A percentile compares a stretch with the other conserved stretches of the same genome.
Evolutionary conservation across 2,329 filamentous ascomycete genomes (phyloP).

Genomic region (Meredithiella fracta): DNA sequence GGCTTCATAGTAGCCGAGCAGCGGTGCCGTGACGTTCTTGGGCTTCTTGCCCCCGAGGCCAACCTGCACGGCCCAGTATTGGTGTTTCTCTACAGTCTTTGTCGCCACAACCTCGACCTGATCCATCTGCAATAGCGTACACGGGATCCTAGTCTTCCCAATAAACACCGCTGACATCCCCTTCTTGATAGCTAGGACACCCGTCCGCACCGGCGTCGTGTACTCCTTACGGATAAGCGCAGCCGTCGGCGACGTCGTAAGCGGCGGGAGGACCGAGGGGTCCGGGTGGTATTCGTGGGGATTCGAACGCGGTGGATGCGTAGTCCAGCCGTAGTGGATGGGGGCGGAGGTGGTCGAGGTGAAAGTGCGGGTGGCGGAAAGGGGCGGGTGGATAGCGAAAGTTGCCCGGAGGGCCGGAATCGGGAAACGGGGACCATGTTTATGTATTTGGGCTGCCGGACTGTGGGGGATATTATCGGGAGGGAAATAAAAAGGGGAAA

Average conservation of each 20-base stretch:
- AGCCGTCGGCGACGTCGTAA: constrained; percentile 41
- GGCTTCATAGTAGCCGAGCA: constrained; percentile 75
- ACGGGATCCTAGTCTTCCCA: constrained; percentile 59
- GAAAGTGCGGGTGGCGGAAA: constrained; percentile 15
- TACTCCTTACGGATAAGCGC: constrained; percentile 41
- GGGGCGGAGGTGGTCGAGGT: constrained; percentile 32
- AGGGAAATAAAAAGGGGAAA: not conserved
- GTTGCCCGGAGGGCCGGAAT: not conserved
- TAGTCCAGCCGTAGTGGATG: constrained; percentile 46
- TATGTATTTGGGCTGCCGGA: not conserved
- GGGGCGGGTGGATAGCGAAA: not conserved
- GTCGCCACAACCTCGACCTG: constrained; percentile 75
- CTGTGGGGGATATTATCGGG: not conserved
- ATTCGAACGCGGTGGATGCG: constrained; percentile 33
- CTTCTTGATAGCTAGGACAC: constrained; percentile 75
- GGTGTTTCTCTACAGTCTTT: constrained; percentile 66
- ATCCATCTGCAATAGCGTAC: constrained; percentile 88
- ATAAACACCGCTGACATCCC: constrained; percentile 91
- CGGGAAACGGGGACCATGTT: not conserved
- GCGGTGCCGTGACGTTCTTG: constrained; percentile 61
- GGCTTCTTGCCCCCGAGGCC: constrained; percentile 60
- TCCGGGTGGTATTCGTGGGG: constrained; percentile 45
- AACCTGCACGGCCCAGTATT: constrained; percentile 88
- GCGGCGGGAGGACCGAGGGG: constrained; percentile 37
- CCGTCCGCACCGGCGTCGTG: constrained; percentile 53